Evolutionary conservation across 2,329 filamentous ascomycete species (phyloP).

Genomic region (Aspergillus jensenii): DNA sequence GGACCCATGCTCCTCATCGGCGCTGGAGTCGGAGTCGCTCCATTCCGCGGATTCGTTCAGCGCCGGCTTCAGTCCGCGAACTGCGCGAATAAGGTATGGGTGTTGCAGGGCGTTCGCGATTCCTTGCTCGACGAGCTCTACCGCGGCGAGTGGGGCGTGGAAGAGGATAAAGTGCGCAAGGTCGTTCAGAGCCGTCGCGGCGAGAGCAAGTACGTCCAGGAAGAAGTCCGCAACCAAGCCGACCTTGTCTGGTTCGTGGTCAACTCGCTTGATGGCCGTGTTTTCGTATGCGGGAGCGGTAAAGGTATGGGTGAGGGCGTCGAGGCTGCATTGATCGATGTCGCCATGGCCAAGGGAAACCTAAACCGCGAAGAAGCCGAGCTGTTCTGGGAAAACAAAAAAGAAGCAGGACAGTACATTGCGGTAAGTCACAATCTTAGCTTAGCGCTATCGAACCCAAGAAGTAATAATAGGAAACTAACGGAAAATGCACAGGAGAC

Average conservation of each 20-base stretch:
- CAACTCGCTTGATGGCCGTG: conserved; percentile 90
- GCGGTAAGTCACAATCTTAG: conserved; percentile 43
- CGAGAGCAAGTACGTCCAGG: conserved; percentile 89
- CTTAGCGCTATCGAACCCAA: not conserved
- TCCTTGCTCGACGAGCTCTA: conserved; percentile 94
- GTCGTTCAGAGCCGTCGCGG: conserved; percentile 75
- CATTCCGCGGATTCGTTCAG: conserved; percentile 96
- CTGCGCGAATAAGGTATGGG: conserved; percentile 97
- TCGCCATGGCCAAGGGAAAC: conserved; percentile 90
- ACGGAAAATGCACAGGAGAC: not conserved
- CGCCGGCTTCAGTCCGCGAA: conserved; percentile 90
- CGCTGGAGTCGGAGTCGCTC: conserved; percentile 92
- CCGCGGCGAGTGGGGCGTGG: conserved; percentile 91
- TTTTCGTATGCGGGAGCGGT: conserved; percentile 94
- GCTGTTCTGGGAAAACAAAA: conserved; percentile 90
- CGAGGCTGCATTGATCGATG: conserved; percentile 79
- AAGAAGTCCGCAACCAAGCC: conserved; percentile 86
- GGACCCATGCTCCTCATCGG: conserved; percentile 98
- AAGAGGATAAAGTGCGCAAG: conserved; percentile 81
- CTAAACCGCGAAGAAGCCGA: conserved; percentile 77
- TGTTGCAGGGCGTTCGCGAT: conserved; percentile 91
- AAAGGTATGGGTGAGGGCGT: conserved; percentile 98
- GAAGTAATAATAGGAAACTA: not conserved
- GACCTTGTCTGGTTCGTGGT: conserved; percentile 99
- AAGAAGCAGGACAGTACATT: conserved; percentile 91